A percentile compares a stretch with the other conserved stretches of the same genome.
These are phyloP conservation scores for Gossypium gossypioides DNA, from an alignment of 441 rosid species.

Conservation along the genomic window DNA sequence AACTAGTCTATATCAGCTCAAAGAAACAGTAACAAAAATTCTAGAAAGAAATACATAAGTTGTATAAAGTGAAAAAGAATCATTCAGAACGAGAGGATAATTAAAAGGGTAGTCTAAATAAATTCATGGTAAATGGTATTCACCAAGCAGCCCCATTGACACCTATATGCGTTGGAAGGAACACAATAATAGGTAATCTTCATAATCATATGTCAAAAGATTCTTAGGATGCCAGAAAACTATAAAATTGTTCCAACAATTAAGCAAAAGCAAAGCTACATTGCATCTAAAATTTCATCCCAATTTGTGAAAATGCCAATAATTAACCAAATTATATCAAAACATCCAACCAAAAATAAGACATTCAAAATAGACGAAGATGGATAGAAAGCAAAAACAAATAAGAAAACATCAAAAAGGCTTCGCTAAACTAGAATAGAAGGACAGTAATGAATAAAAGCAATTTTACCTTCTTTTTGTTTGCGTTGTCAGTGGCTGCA, in stretches of 20 bases:
- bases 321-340: background rate
- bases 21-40: background rate
- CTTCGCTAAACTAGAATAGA: background rate
- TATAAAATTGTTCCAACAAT: background rate
- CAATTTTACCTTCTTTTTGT: slow-evolving; percentile 27
- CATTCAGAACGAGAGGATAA: background rate
- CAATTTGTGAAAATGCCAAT: background rate
- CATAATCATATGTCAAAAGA: background rate
- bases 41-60: background rate
- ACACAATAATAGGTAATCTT: background rate
- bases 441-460: background rate
- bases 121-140: background rate
- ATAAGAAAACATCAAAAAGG: background rate
- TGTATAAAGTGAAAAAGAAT: background rate
- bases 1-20: background rate
- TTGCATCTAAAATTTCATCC: background rate
- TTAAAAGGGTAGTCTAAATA: background rate
- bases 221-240: background rate
- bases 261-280: background rate
- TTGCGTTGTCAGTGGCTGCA: slow-evolving; percentile 40
- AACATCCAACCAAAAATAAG: background rate
- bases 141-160: background rate
- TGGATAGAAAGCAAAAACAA: background rate
- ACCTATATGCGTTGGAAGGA: background rate
- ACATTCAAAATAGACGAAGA: background rate